A percentile compares a stretch with the other conserved stretches of the same genome.
phyloP scores from a whole-genome alignment of 2,329 filamentous ascomycete genomes.

The Colletotrichum zoysiae region DNA sequence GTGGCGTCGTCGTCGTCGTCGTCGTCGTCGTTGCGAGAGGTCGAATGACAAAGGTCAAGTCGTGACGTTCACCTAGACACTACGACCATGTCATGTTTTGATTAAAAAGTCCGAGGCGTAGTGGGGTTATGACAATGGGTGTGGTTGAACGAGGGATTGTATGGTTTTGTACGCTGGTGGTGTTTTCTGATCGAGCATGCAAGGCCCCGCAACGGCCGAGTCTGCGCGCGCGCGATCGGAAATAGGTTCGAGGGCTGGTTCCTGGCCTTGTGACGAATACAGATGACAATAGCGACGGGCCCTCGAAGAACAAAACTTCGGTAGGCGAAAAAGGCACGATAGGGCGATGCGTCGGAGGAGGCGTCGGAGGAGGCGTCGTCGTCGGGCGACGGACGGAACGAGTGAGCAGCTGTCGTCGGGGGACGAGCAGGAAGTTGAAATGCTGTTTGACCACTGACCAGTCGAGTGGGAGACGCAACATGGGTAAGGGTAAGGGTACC shows the following conservation, averaged over 20 bases:
- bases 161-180: background rate
- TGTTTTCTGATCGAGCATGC: slow-evolving; percentile 6
- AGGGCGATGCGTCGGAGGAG: slow-evolving; percentile 10
- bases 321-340: background rate
- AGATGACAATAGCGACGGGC: background rate
- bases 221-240: slow-evolving; percentile 14
- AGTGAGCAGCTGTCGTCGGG: slow-evolving; percentile 29
- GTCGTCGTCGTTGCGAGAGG: background rate
- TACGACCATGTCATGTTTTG: slow-evolving; percentile 32
- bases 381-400: slow-evolving; percentile 29
- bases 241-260: background rate
- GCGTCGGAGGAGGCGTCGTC: slow-evolving; percentile 13
- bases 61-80: slow-evolving; percentile 30
- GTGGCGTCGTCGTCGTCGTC: slow-evolving; percentile 10
- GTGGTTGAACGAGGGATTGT: background rate
- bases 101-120: slow-evolving; percentile 2
- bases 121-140: background rate
- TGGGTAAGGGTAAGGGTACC: background rate
- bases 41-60: slow-evolving; percentile 1
- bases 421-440: background rate
- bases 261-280: background rate
- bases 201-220: slow-evolving; percentile 14
- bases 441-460: slow-evolving; percentile 11
- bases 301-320: background rate
- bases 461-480: background rate